Evolutionary conservation across 2,329 filamentous ascomycete species (phyloP), one percentile per base, ranked within the genome.

Genomic region (Fusarium hainanense): DNA sequence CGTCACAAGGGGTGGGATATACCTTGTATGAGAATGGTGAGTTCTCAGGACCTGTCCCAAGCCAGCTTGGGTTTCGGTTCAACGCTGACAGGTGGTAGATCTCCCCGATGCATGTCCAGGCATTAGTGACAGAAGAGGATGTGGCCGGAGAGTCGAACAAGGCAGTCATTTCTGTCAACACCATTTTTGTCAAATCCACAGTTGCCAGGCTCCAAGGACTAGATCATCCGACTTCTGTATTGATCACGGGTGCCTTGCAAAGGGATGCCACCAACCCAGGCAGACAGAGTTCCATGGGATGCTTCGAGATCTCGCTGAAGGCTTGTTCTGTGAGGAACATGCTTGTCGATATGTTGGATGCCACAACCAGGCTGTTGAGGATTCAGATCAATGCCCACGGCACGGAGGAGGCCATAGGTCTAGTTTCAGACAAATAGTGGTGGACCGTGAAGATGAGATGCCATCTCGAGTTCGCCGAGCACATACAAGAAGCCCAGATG

Each of bases 11-110:
- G 37, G 54, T 58, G 51, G 66, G 28, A 28, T 70, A 63, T 32
- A 41, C 58, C 23, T 32, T 63, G 30, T 73, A 70, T 46, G 71
- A 75, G 44, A 70, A 75, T 44, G 58, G 76, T 77, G 56, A 68
- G 75, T 71, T 30, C 18, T 18, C 28, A 32, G 30, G n/a, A 43
- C n/a, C 13, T 5, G 4, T n/a, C 27, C 25, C 7, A 25, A 11
- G 11, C 32, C 37, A 40, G 9, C 13, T 11, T 32, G 11, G 25
- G 13, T 21, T 7, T 14, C 25, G 14, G 21, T 20, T 30, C 7
- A 14, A 27, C 46, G 16, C 55, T 68, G 46, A 74, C 20, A 42
- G 27, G n/a, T 16, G 60, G 57, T 18, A 63, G 63, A 59, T 44
- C 37, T 58, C n/a, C 55, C 58, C 27, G 59, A 25, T 18, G 14